Conservation (phyloP, 371 early-diverging fungal genomes). For the Mortierella sp. region DNA sequence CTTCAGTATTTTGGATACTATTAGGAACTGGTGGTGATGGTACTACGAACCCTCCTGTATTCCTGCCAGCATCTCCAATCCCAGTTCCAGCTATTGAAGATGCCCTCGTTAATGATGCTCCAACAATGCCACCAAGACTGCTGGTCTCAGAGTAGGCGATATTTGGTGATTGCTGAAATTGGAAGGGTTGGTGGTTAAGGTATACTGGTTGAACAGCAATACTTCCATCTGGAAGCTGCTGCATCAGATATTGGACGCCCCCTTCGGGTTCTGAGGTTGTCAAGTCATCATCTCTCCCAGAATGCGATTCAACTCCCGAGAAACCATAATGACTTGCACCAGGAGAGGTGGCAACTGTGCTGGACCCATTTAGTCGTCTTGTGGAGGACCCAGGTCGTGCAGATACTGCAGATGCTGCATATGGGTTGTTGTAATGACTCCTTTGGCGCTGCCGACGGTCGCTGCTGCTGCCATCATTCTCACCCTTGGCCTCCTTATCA, state of each 20-base stretch:
- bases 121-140: slow-evolving; percentile 26
- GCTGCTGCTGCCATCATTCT: not conserved
- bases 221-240: slow-evolving; percentile 47
- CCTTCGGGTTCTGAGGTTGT: slow-evolving; percentile 4
- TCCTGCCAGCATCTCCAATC: not conserved
- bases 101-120: not conserved
- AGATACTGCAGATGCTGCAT: slow-evolving; percentile 10
- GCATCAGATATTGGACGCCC: slow-evolving; percentile 48
- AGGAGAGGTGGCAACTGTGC: slow-evolving; percentile 5
- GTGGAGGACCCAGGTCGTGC: slow-evolving; percentile 36
- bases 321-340: slow-evolving; percentile 10
- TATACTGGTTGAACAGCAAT: slow-evolving; percentile 54
- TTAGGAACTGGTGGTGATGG: not conserved
- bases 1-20: not conserved
- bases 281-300: not conserved
- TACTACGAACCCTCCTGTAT: not conserved
- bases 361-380: slow-evolving; percentile 10
- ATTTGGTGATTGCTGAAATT: slow-evolving; percentile 37
- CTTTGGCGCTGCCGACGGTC: slow-evolving; percentile 1
- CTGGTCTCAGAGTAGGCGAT: slow-evolving; percentile 45
- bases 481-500: not conserved
- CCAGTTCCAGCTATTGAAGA: not conserved
- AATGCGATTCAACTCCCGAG: slow-evolving; percentile 1
- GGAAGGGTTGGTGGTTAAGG: slow-evolving; percentile 35
- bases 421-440: slow-evolving; percentile 19